Conservation (phyloP, 192 early-diverging fungal species). For the Paraglomus occultum region DNA sequence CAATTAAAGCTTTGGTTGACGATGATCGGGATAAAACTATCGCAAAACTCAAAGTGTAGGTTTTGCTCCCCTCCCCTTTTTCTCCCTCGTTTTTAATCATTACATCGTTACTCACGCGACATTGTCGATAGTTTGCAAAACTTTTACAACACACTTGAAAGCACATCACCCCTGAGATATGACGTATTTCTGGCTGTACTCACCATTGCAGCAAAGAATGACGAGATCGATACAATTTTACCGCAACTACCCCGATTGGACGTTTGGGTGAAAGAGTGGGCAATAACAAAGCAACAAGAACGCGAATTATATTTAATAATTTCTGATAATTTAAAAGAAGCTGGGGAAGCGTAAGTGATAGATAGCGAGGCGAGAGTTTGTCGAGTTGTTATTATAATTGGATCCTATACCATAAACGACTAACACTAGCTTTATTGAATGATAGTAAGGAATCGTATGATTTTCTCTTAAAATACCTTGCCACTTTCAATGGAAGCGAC, state of each 20-base stretch:
- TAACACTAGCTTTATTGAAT: background rate
- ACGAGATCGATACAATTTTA: slow-evolving; percentile 66
- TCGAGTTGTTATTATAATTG: background rate
- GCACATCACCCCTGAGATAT: slow-evolving; percentile 53
- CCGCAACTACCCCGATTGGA: slow-evolving; percentile 64
- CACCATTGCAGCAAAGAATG: slow-evolving; percentile 64
- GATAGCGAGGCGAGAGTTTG: background rate
- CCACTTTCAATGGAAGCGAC: slow-evolving; percentile 51
- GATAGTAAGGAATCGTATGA: slow-evolving; percentile 45
- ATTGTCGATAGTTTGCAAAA: slow-evolving; percentile 61
- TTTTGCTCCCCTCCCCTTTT: background rate
- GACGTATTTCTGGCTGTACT: slow-evolving; percentile 75
- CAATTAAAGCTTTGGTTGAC: slow-evolving; percentile 10
- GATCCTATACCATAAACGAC: background rate
- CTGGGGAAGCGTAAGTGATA: slow-evolving; percentile 55
- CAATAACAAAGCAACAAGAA: slow-evolving; percentile 52
- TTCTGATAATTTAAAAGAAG: slow-evolving; percentile 59
- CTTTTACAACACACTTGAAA: slow-evolving; percentile 80
- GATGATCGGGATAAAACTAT: slow-evolving; percentile 23
- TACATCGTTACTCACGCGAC: slow-evolving; percentile 30
- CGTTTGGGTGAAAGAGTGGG: slow-evolving; percentile 69
- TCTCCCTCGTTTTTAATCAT: slow-evolving; percentile 14
- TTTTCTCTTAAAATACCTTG: slow-evolving; percentile 68
- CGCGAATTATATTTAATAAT: slow-evolving; percentile 62
- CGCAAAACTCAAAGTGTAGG: slow-evolving; percentile 15